These are phyloP conservation scores for Colletotrichum echinochloae DNA, from an alignment of 2,329 filamentous ascomycete genomes.

Conservation along the genomic window DNA sequence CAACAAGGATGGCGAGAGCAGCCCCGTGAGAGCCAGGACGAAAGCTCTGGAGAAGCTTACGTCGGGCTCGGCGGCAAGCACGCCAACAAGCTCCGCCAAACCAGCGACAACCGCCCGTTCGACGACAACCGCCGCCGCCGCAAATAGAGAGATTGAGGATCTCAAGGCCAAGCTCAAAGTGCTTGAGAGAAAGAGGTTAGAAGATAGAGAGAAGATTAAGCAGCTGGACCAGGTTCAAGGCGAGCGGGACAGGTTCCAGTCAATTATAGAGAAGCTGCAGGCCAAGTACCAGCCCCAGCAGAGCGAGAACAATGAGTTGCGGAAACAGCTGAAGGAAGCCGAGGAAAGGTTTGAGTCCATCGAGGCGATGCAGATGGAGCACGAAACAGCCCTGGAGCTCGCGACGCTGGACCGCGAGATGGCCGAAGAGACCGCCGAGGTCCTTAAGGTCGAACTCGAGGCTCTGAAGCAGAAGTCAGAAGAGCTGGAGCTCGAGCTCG, in stretches of 20 bases:
- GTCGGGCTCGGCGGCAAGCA: constrained; percentile 49
- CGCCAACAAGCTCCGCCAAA: constrained; percentile 42
- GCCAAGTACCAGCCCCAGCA: constrained; percentile 88
- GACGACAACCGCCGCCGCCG: constrained; percentile 60
- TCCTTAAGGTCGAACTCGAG: constrained; percentile 83
- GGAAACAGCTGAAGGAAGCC: constrained; percentile 81
- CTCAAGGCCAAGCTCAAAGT: constrained; percentile 88
- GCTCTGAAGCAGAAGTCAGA: constrained; percentile 80
- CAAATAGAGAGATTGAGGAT: constrained; percentile 81
- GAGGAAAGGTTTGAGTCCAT: constrained; percentile 76
- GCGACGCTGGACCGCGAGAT: constrained; percentile 93
- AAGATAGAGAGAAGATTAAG: constrained; percentile 89
- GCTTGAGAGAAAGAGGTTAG: constrained; percentile 86
- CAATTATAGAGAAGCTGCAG: constrained; percentile 90
- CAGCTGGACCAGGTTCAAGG: constrained; percentile 79
- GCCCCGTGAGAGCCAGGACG: constrained; percentile 63
- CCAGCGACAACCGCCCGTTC: constrained; percentile 46
- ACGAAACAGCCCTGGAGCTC: constrained; percentile 87
- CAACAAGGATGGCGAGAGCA: constrained; percentile 64
- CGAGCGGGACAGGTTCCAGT: constrained; percentile 83
- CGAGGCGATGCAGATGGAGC: constrained; percentile 81
- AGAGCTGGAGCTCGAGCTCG: constrained; percentile 88
- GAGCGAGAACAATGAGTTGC: constrained; percentile 80
- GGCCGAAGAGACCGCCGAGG: constrained; percentile 92
- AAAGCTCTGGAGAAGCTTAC: constrained; percentile 66